phyloP scores from a whole-genome alignment of 495 filamentous ascomycete genomes.

The Neurospora cerealis region DNA sequence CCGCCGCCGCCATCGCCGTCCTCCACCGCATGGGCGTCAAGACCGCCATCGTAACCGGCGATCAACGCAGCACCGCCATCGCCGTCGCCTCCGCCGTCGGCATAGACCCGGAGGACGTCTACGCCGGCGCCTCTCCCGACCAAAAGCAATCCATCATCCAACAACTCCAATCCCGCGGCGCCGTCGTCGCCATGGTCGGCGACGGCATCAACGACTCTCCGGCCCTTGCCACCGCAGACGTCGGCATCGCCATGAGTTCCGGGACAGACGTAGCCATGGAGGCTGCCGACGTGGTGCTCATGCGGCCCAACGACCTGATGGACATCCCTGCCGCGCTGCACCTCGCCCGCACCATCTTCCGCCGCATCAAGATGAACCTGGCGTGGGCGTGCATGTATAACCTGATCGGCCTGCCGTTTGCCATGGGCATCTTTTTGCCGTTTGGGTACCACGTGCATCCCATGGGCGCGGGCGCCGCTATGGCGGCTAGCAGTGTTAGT shows the following conservation, averaged over 20 bases:
- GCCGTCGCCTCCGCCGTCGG: slow-evolving; percentile 77
- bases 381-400: slow-evolving; percentile 92
- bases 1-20: slow-evolving; percentile 73
- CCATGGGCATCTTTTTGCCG: slow-evolving; percentile 90
- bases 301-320: slow-evolving; percentile 85
- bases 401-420: slow-evolving; percentile 82
- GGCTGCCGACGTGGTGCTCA: slow-evolving; percentile 90
- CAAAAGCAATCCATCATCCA: slow-evolving; percentile 82
- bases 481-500: slow-evolving; percentile 83
- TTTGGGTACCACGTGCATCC: slow-evolving; percentile 82
- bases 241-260: slow-evolving; percentile 84
- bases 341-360: slow-evolving; percentile 78
- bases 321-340: slow-evolving; percentile 79
- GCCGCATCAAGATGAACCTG: slow-evolving; percentile 87
- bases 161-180: slow-evolving; percentile 58
- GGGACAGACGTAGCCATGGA: slow-evolving; percentile 98
- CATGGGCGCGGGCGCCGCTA: slow-evolving; percentile 89
- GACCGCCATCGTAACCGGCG: slow-evolving; percentile 87
- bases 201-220: slow-evolving; percentile 99
- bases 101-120: slow-evolving; percentile 63
- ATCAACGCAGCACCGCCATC: slow-evolving; percentile 70
- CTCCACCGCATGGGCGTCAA: slow-evolving; percentile 75
- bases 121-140: slow-evolving; percentile 74
- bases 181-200: slow-evolving; percentile 90
- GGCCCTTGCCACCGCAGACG: slow-evolving; percentile 81